Evolutionary conservation across 495 filamentous ascomycete genomes (phyloP).

Genomic region (Pyronema omphalodes): DNA sequence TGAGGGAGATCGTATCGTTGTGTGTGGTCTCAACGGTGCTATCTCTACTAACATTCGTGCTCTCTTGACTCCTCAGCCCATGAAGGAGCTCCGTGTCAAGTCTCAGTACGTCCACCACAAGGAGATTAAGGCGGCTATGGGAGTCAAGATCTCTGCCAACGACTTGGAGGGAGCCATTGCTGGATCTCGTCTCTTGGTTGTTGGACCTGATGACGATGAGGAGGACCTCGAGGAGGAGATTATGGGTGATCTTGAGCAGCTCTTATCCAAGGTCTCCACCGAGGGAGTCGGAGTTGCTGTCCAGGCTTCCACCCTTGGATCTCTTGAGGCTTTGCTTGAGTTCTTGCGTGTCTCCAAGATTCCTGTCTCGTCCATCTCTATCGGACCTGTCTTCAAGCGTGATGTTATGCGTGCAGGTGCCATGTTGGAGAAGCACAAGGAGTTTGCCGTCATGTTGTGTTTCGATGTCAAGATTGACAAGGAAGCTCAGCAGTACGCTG

Average conservation of each 20-base stretch:
- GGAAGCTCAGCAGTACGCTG: constrained; percentile 77
- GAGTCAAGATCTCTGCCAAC: constrained; percentile 97
- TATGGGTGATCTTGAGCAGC: constrained; percentile 79
- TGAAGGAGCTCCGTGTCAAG: constrained; percentile 88
- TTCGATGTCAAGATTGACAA: constrained; percentile 99
- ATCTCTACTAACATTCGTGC: constrained; percentile 93
- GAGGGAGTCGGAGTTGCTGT: constrained; percentile 88
- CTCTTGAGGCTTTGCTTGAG: constrained; percentile 87
- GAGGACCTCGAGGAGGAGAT: constrained; percentile 93
- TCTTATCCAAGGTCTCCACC: constrained; percentile 76
- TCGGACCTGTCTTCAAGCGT: constrained; percentile 95
- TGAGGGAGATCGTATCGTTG: constrained; percentile 84
- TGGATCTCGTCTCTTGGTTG: constrained; percentile 81
- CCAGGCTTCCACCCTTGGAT: constrained; percentile 93
- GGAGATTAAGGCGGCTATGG: constrained; percentile 92
- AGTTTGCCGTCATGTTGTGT: constrained; percentile 96
- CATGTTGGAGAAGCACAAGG: constrained; percentile 92
- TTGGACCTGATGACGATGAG: constrained; percentile 89
- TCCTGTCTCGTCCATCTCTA: constrained; percentile 90
- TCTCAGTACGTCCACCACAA: constrained; percentile 96
- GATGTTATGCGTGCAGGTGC: constrained; percentile 92
- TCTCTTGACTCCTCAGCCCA: constrained; percentile 80
- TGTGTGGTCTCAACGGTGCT: constrained; percentile 87
- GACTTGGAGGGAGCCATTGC: constrained; percentile 94
- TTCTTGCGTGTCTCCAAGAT: constrained; percentile 91